A percentile compares a stretch with the other conserved stretches of the same genome.
Conservation (phyloP, 768 basidiomycete species). For the Chalciporus sphaerocephalus region DNA sequence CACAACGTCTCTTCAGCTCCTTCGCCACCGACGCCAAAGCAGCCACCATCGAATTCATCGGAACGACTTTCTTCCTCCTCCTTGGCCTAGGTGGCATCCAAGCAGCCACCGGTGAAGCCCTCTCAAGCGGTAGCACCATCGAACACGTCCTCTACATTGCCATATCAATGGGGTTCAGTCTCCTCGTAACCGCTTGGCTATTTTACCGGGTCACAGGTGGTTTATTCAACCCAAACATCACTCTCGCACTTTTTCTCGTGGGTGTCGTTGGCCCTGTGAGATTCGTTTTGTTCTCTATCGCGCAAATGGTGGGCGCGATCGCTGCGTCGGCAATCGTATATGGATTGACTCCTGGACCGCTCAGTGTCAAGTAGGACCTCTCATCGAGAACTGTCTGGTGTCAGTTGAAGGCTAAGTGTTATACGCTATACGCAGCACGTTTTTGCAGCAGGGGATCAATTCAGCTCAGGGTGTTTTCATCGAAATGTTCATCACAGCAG, state of each 20-base stretch:
- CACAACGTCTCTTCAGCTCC: slow-evolving; percentile 23
- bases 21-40: slow-evolving; percentile 42
- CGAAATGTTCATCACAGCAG: slow-evolving; percentile 65
- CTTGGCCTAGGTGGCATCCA: slow-evolving; percentile 64
- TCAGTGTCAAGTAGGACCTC: slow-evolving; percentile 46
- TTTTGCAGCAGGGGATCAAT: slow-evolving; percentile 44
- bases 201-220: slow-evolving; percentile 64
- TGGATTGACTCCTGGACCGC: slow-evolving; percentile 49
- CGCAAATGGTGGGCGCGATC: slow-evolving; percentile 59
- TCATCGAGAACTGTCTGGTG: slow-evolving; percentile 10
- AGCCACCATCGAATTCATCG: slow-evolving; percentile 54
- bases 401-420: too few species aligned
- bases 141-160: slow-evolving; percentile 53
- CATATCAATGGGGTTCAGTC: slow-evolving; percentile 55
- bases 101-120: slow-evolving; percentile 41
- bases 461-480: slow-evolving; percentile 60
- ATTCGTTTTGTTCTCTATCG: slow-evolving; percentile 55
- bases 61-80: slow-evolving; percentile 60
- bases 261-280: slow-evolving; percentile 53
- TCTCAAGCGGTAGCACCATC: slow-evolving; percentile 30
- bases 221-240: slow-evolving; percentile 63
- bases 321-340: slow-evolving; percentile 53
- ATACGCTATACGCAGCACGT: too few species aligned
- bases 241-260: slow-evolving; percentile 53
- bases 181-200: slow-evolving; percentile 62